Evolutionary conservation across 441 rosid genomes (phyloP), one percentile per base, ranked within the genome.

Genomic region (Mallotus repandus): DNA sequence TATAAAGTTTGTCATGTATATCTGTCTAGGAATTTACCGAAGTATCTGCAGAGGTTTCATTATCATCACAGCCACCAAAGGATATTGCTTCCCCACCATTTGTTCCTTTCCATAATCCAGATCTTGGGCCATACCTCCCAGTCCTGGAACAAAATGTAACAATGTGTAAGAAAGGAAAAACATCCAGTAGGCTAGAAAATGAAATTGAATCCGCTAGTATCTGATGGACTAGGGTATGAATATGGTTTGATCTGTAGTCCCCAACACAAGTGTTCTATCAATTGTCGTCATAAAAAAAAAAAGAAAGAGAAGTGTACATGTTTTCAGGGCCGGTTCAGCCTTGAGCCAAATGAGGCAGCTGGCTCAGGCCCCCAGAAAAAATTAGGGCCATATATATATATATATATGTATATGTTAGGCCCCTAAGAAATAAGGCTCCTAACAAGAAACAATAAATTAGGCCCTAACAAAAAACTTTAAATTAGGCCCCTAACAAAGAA

Each of bases 11-110:
- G 12, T 68, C 10, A 16, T 63, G 49, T 12, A 46, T 16, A 48
- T 72, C 63, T 41, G 4, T 16, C 48, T 14, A 68, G 38, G 70
- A 63, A 79, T 83, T 85, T 85, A 92, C 97, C 55, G 92, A 90
- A 66, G 97, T 89, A 72, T 94, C 94, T 13, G 92, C 92, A 7
- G 97, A 94, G 69, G 92, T 92, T 84, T 92, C 95, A 83, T 91
- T 50, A 72, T 92, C 97, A 77, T 92, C 94, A 74, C 97, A 94
- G 64, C 94, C 96, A 78, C 98, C 89, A 72, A 94, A 86, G 25
- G 94, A 92, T 63, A 89, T 87, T 58, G 76, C 95, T 72, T 91
- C n/a, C n/a, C n/a, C n/a, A n/a, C n/a, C n/a, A n/a, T n/a, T n/a
- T n/a, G n/a, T n/a, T n/a, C 97, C 97, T 82, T 92, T 90, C 93